These are phyloP conservation scores for Cladophialophora chaetospira DNA, from an alignment of 2,329 filamentous ascomycete genomes.

Conservation along the genomic window DNA sequence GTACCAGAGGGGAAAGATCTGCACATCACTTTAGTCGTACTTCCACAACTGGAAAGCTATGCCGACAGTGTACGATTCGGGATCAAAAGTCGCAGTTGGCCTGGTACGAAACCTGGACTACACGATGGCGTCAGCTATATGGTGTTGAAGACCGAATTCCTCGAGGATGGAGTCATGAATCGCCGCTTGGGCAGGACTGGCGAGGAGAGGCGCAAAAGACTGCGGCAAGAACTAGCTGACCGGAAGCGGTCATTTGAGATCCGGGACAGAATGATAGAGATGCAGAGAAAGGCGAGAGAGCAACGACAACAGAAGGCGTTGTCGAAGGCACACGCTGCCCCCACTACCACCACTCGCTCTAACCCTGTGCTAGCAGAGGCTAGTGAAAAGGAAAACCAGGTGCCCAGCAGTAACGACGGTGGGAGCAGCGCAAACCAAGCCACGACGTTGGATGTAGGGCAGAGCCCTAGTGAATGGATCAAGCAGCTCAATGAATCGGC, in stretches of 20 bases:
- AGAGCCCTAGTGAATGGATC: slow-evolving; percentile 23
- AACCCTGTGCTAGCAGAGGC: no score
- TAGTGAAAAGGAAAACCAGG: slow-evolving; percentile 1
- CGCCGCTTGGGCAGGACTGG: slow-evolving; percentile 50
- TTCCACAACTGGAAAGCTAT: slow-evolving; percentile 79
- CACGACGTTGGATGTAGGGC: slow-evolving; percentile 17
- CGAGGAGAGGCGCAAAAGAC: slow-evolving; percentile 52
- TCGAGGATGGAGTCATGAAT: slow-evolving; percentile 65
- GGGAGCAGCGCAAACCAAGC: no score
- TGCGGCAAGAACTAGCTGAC: slow-evolving; percentile 42
- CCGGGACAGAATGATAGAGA: slow-evolving; percentile 22
- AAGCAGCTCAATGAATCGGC: slow-evolving; percentile 20
- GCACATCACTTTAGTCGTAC: slow-evolving; percentile 81
- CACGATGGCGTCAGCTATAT: slow-evolving; percentile 92
- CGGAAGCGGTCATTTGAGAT: slow-evolving; percentile 26
- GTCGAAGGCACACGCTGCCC: no score
- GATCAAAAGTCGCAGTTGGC: slow-evolving; percentile 77
- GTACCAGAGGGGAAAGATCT: slow-evolving; percentile 72
- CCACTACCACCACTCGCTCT: no score
- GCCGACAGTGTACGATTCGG: slow-evolving; percentile 74
- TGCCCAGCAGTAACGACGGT: neutral
- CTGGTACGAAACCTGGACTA: slow-evolving; percentile 51
- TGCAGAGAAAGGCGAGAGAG: slow-evolving; percentile 6
- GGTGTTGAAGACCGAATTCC: slow-evolving; percentile 79
- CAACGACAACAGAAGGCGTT: neutral